Evolutionary conservation across 108 stramenopile genomes (phyloP).

Genomic region (Nitzschia palea): DNA sequence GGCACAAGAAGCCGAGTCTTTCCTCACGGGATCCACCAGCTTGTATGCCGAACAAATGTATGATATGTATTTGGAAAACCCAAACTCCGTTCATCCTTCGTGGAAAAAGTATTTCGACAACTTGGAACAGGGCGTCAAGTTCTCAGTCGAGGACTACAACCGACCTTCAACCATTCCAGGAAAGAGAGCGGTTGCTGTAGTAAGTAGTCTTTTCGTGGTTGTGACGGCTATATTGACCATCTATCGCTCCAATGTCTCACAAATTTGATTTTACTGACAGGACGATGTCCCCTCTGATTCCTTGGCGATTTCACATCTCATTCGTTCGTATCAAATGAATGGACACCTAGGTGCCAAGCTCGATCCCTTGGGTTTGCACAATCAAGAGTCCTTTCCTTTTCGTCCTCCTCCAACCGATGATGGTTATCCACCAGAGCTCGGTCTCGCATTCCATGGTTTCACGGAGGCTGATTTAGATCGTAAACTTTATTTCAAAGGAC

Average conservation of each 20-base stretch:
- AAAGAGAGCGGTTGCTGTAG: constrained; percentile 43
- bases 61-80: constrained; percentile 68
- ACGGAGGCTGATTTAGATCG: constrained; percentile 90
- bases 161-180: constrained; percentile 42
- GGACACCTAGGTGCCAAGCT: constrained; percentile 95
- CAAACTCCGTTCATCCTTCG: constrained; percentile 64
- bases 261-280: constrained; percentile 14
- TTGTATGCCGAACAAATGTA: constrained; percentile 90
- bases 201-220: too few relatives aligned
- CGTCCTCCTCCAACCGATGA: constrained; percentile 47
- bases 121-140: constrained; percentile 42
- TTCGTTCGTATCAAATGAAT: constrained; percentile 96
- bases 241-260: constrained; percentile 10
- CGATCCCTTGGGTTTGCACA: constrained; percentile 93
- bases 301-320: constrained; percentile 90
- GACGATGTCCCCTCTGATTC: constrained; percentile 83
- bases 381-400: constrained; percentile 74
- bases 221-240: too few relatives aligned
- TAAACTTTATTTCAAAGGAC: constrained; percentile 82
- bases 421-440: constrained; percentile 83
- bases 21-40: constrained; percentile 68
- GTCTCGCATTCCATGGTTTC: constrained; percentile 92
- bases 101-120: constrained; percentile 70
- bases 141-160: constrained; percentile 38
- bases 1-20: constrained; percentile 48